phyloP scores from a whole-genome alignment of 1,139 yeast genomes.

The Pichia sp. region DNA sequence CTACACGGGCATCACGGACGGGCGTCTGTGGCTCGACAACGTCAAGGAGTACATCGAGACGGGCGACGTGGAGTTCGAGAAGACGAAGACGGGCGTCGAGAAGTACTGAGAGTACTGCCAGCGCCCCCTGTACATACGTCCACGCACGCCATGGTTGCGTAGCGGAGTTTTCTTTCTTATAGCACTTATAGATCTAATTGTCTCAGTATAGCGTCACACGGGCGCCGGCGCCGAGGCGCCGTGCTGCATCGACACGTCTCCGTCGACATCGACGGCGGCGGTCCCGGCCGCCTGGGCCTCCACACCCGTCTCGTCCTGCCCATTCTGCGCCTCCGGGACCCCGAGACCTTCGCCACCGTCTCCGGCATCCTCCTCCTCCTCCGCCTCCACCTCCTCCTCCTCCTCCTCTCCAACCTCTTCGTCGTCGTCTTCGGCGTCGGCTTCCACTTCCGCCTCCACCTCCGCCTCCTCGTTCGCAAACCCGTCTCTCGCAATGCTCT shows the following conservation, averaged over 20 bases:
- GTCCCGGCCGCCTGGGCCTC: not conserved
- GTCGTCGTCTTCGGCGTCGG: conserved; percentile 10
- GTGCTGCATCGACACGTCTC: not conserved
- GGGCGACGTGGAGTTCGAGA: conserved; percentile 46
- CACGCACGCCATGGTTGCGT: not conserved
- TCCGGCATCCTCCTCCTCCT: no score
- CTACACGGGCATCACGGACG: conserved; percentile 64
- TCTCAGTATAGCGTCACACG: not conserved
- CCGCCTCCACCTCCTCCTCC: conserved; percentile 8
- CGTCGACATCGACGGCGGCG: not conserved
- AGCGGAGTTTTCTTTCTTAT: not conserved
- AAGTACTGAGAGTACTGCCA: conserved; percentile 34
- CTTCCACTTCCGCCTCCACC: conserved; percentile 12
- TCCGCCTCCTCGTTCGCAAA: conserved; percentile 14
- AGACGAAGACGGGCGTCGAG: conserved; percentile 37
- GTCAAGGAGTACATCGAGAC: conserved; percentile 69
- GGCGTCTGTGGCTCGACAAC: conserved; percentile 67
- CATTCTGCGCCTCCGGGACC: not conserved
- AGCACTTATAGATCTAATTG: not conserved
- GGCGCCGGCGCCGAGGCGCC: not conserved
- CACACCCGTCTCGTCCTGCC: not conserved
- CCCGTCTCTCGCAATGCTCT: conserved; percentile 5
- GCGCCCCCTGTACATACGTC: not conserved
- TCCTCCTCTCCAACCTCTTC: conserved; percentile 3
- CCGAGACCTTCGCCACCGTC: conserved; percentile 10